Conservation (phyloP, 768 basidiomycete species). For the Polyporus arcularius region DNA sequence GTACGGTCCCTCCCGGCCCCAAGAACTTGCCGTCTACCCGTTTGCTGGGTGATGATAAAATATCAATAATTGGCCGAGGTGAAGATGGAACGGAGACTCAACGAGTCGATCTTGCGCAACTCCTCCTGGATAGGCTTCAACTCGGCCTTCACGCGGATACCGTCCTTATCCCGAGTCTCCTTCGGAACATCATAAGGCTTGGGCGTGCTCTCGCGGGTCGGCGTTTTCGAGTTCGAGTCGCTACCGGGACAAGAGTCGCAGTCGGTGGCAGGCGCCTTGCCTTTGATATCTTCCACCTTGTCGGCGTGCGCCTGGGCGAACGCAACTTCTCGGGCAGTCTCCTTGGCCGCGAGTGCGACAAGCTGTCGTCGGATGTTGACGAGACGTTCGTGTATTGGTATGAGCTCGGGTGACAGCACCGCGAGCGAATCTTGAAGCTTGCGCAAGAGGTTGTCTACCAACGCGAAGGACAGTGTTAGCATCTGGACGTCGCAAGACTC, state of each 20-base stretch:
- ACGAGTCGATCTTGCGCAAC: constrained; percentile 94
- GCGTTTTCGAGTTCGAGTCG: constrained; percentile 26
- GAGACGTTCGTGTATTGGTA: constrained; percentile 87
- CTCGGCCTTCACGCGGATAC: constrained; percentile 44
- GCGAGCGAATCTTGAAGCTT: constrained; percentile 84
- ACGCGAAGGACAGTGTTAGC: constrained; percentile 1
- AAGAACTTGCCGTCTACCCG: constrained; percentile 96
- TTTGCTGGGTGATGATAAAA: constrained; percentile 49
- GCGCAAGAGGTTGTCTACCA: constrained; percentile 70
- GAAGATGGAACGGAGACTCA: constrained; percentile 48
- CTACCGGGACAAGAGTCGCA: constrained; percentile 8
- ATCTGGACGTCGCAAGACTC: background rate
- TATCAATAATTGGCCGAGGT: constrained; percentile 26
- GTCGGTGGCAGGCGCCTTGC: background rate
- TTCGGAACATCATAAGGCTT: constrained; percentile 13
- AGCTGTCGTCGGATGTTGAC: constrained; percentile 88
- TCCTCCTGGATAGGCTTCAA: constrained; percentile 91
- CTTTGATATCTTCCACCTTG: constrained; percentile 4
- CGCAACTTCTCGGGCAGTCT: constrained; percentile 70
- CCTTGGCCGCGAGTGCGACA: constrained; percentile 84
- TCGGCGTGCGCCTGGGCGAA: constrained; percentile 5
- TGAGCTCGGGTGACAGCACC: constrained; percentile 85
- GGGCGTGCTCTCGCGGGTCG: constrained; percentile 28
- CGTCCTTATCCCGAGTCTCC: constrained; percentile 18
- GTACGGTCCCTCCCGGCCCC: constrained; percentile 86